phyloP scores from a whole-genome alignment of 768 basidiomycete genomes.

The Phanerochaete carnosa region DNA sequence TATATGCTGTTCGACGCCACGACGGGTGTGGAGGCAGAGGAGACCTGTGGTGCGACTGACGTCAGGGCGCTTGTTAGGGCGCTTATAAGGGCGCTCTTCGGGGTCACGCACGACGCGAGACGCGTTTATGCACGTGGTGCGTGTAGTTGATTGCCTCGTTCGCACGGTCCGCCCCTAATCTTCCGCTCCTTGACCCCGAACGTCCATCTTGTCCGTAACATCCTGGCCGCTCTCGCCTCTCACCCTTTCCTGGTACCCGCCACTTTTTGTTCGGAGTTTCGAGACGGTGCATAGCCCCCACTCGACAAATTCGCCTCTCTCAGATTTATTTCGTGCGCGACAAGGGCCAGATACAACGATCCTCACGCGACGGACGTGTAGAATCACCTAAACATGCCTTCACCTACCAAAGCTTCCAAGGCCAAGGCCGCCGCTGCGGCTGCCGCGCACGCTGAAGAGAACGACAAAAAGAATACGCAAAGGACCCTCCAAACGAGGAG shows the following conservation, averaged over 20 bases:
- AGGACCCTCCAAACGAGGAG: slow-evolving; percentile 63
- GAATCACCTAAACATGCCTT: slow-evolving; percentile 10
- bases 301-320: neutral
- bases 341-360: neutral
- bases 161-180: slow-evolving; percentile 5
- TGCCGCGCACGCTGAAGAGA: slow-evolving; percentile 30
- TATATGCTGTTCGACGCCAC: neutral
- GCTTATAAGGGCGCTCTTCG: neutral
- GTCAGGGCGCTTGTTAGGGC: neutral
- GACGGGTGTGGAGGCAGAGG: neutral
- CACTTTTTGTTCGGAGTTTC: neutral
- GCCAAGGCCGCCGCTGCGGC: slow-evolving; percentile 37
- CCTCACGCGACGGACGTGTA: neutral
- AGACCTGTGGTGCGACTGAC: neutral
- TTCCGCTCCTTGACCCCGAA: neutral
- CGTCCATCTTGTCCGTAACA: neutral
- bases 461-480: slow-evolving; percentile 27
- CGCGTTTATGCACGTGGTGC: slow-evolving; percentile 6
- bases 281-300: neutral
- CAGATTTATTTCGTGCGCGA: neutral
- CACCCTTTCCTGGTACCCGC: neutral
- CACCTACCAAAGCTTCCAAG: slow-evolving; percentile 47
- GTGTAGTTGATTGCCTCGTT: slow-evolving; percentile 8
- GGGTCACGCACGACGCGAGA: slow-evolving; percentile 9
- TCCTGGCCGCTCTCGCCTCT: neutral